These are phyloP conservation scores for Claviceps lovelessii DNA, from an alignment of 2,329 filamentous ascomycete species.

Conservation along the genomic window DNA sequence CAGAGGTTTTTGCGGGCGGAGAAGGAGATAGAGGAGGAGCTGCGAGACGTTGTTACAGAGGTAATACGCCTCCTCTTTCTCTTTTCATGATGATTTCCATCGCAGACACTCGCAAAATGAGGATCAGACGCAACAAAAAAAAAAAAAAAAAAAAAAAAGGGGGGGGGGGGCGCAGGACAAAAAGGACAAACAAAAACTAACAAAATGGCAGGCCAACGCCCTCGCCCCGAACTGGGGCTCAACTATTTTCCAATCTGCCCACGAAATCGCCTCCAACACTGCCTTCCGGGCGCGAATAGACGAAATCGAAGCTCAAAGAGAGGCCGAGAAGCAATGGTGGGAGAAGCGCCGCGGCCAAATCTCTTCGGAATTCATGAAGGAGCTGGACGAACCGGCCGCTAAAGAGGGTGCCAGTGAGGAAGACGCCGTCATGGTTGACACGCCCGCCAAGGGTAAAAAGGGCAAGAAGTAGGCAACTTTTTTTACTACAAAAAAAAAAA, in stretches of 20 bases:
- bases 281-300: conserved; percentile 59
- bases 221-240: conserved; percentile 82
- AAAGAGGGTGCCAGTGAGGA: conserved; percentile 21
- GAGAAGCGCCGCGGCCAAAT: conserved; percentile 65
- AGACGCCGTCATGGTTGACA: conserved; percentile 59
- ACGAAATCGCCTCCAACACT: conserved; percentile 83
- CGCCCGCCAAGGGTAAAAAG: conserved; percentile 44
- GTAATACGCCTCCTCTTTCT: conserved; percentile 31
- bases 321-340: conserved; percentile 82
- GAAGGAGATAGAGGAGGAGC: conserved; percentile 93
- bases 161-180: too few species aligned
- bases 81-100: too few species aligned
- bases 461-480: conserved; percentile 27
- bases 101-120: not conserved
- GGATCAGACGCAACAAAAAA: not conserved
- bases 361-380: conserved; percentile 66
- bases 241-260: conserved; percentile 91
- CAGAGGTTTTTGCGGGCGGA: conserved; percentile 83
- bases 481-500: not conserved
- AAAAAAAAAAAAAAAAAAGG: too few species aligned
- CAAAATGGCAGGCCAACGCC: conserved; percentile 60
- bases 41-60: conserved; percentile 87
- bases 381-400: conserved; percentile 50
- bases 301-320: conserved; percentile 57
- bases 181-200: not conserved